Percentiles rank a stretch among this genome's conserved stretches.
These are phyloP conservation scores for Theobroma grandiflorum DNA, from an alignment of 441 rosid species.

Conservation along the genomic window DNA sequence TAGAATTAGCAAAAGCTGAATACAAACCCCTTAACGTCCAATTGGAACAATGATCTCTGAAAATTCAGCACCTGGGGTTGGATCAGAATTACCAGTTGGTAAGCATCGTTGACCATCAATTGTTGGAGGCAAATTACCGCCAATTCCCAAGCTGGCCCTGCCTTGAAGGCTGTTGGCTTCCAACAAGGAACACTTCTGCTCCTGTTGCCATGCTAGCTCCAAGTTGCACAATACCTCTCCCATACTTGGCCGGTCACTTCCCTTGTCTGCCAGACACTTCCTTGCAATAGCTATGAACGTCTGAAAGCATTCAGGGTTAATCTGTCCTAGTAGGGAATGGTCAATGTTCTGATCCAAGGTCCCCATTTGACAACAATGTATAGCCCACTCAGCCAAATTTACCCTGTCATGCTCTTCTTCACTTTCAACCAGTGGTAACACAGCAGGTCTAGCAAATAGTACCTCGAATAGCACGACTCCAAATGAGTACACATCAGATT, in stretches of 20 bases:
- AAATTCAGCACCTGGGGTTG: conserved; percentile 16
- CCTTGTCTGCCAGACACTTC: not conserved
- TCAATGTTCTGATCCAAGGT: conserved; percentile 8
- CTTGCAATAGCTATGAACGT: not conserved
- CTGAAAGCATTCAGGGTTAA: not conserved
- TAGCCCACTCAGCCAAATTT: conserved; percentile 14
- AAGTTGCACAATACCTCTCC: conserved; percentile 11
- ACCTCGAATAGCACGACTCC: conserved; percentile 88
- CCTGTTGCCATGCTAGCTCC: conserved; percentile 7
- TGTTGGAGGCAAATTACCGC: not conserved
- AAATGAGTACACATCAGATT: conserved; percentile 86
- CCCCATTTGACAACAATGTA: conserved; percentile 1
- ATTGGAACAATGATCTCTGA: conserved; percentile 8
- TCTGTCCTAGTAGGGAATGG: not conserved
- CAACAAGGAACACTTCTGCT: not conserved
- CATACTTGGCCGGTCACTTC: not conserved
- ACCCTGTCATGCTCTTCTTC: conserved; percentile 1
- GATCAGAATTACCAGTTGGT: not conserved
- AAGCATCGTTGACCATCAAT: not conserved
- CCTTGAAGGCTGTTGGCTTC: not conserved
- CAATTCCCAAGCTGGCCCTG: not conserved
- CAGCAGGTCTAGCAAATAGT: conserved; percentile 54
- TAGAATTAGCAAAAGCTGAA: not conserved
- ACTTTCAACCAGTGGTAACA: not conserved
- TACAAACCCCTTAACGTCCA: conserved; percentile 14